Base-by-base conservation (phyloP, 1,139 yeast genomes). In the Scheffersomyces insectosa region DNA sequence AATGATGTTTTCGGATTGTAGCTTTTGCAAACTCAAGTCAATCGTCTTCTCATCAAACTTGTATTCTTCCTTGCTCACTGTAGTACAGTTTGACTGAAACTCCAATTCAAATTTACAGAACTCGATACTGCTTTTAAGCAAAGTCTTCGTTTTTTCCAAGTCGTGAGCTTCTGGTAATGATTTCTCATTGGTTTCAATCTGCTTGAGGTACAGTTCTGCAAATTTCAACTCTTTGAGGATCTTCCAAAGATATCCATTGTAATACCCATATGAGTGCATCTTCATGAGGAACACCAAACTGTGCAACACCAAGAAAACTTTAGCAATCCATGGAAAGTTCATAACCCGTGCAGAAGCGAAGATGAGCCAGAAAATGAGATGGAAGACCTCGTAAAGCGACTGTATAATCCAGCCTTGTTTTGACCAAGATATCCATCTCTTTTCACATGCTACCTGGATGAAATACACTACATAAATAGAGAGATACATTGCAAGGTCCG, bases 231-330 rank as follows among this genome's bases (percentile, higher is more conserved):
- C 95, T n/a, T 70, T 66, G 28, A 60, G 56, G 28, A 85, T 78
- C 23, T 65, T 68, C 93, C 96, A 88, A 43, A 90, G 68, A 60
- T 90, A 88, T 0, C 97, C 98, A 59, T 90, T 90, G 67, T 83
- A 91, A 56, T 85, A 88, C 1, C 88, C 88, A 59, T 83, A 91
- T 2, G 97, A 88, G 62, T 91, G 97, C 82, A 85, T 85, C 60
- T 91, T 91, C 98, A 91, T 91, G 50, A 91, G 63, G 51, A 90
- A 69, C 4, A 91, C 97, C 42, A 88, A 70, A n/a, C 88, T 80
- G 62, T 91, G 98, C 44, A 91, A 70, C 45, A 88, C 75, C 48
- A 91, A 66, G 56, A 87, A 91, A 34, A 90, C 91, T 56, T 83
- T 82, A 4, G 89, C 96, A 42, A 90, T 85, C 98, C 98, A 91